Evolutionary conservation across 176 grass and related monocot genomes (phyloP).

Genomic region (Ananas comosus): DNA sequence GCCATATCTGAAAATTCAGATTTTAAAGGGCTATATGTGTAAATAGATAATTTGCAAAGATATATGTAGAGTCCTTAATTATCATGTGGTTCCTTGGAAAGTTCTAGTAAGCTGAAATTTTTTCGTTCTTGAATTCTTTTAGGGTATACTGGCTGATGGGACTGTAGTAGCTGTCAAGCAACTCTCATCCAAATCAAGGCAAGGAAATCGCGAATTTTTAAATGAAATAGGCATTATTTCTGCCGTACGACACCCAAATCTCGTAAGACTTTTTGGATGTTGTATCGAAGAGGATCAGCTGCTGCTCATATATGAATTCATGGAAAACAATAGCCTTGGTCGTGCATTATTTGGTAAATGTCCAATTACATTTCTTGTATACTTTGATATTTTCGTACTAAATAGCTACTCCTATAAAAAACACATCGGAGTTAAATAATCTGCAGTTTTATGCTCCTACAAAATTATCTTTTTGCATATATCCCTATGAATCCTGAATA

Average conservation of each 20-base stretch:
- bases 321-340: conserved; percentile 87
- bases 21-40: no score
- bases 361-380: conserved; percentile 3
- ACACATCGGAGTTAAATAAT: not conserved
- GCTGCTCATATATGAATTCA: conserved; percentile 72
- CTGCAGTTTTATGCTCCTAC: no score
- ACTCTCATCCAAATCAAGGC: conserved; percentile 66
- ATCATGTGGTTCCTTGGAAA: conserved; percentile 1
- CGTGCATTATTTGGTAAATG: conserved; percentile 75
- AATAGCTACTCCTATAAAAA: not conserved
- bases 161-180: conserved; percentile 76
- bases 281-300: conserved; percentile 82
- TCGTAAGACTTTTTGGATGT: conserved; percentile 82
- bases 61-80: not conserved
- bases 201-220: conserved; percentile 86
- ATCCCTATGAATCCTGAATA: no score
- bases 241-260: conserved; percentile 78
- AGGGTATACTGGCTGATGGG: conserved; percentile 64
- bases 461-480: no score
- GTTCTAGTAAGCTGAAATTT: conserved; percentile 9
- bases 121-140: not conserved
- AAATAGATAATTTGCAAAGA: not conserved
- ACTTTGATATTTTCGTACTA: conserved; percentile 4
- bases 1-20: no score
- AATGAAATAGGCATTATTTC: conserved; percentile 96